Evolutionary conservation across 75 land plant genomes (phyloP), one percentile per base, ranked within the genome.

Genomic region (Azolla pinnata): DNA sequence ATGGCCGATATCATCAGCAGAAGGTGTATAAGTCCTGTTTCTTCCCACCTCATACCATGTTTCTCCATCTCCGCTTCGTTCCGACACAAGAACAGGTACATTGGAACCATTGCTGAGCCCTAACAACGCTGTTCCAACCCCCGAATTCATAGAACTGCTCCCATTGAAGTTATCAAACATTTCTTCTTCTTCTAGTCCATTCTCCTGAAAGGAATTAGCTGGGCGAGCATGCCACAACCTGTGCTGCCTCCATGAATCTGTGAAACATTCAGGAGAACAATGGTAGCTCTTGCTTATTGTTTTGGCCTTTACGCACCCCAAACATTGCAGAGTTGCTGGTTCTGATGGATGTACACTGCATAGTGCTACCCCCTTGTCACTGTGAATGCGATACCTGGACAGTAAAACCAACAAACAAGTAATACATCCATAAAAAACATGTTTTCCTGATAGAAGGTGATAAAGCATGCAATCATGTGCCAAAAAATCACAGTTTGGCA

Each of bases 231-330:
- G 97, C 54, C 88, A 59, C 59, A 66, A 69, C 58, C 88, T 81
- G 57, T 92, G 97, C 49, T 92, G 96, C 64, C 84, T 79, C 97
- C 97, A 92, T 61, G 95, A 82, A 75, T 92, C 96, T 24, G 96
- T 60, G 45, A 92, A 92, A 62, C 97, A 92, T 68, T 79, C 85
- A 17, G 96, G 49, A 5, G 89, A 74, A 65, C 97, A 92, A 61
- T 92, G 97, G 52, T 85, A 88, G 66, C 97, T 88, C 67, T 88
- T 92, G n/a, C 78, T 45, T 61, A 81, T 79, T 26, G 96, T 79
- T 66, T 88, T 92, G 5, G 84, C 90, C 66, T 92, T 92, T 31
- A 92, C 57, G 68, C 97, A 92, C 28, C 83, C 89, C 44, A 92
- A 17, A 57, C 97, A 92, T 61, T 92, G 97, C 45, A 92, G 61